Evolutionary conservation across 371 early-diverging fungal species (phyloP), one percentile per base, ranked within the genome.

Genomic region (Mortierella sp.): DNA sequence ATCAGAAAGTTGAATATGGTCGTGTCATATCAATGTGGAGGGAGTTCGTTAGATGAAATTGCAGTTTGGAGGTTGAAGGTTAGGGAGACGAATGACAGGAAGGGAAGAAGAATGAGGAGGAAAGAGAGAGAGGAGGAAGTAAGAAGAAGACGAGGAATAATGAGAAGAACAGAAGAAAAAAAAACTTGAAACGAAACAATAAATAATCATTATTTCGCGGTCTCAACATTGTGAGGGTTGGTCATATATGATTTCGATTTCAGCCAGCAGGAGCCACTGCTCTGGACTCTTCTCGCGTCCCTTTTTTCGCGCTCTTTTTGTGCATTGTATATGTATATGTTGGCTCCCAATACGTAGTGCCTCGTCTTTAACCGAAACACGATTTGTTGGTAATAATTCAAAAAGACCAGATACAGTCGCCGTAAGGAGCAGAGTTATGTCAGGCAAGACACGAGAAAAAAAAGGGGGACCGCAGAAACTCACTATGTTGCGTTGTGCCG

Each of bases 21-120:
- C 44, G 70, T 63, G 41, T 60, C 70, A 70, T 63, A 70, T 62
- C 70, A 70, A 58, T 62, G 59, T 21, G 55, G 70, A 59, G 56
- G 51, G 70, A 62, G 70, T 56, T 69, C 70, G 70, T 70, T 51
- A 69, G n/a, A n/a, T n/a, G n/a, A n/a, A n/a, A n/a, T n/a, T n/a
- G n/a, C 70, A 70, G 53, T 62, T 53, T 21, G 55, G 70, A 59
- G 56, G 51, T 61, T 62, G 70, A 51, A 61, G 62, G 70, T 70
- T 51, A 69, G 28, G 8, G 26, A n/a, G 24, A 26, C 4, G 26
- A n/a, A 30, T 15, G 39, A 44, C 11, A 27, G 24, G 11, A 19
- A 4, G 43, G 23, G 31, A 32, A 17, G 23, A 47, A 52, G 61
- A 44, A 27, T 17, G 44, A 41, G 31, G 34, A 27, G 21, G 50